phyloP scores from a whole-genome alignment of 208 protist species.

The Crithidia bombi region DNA sequence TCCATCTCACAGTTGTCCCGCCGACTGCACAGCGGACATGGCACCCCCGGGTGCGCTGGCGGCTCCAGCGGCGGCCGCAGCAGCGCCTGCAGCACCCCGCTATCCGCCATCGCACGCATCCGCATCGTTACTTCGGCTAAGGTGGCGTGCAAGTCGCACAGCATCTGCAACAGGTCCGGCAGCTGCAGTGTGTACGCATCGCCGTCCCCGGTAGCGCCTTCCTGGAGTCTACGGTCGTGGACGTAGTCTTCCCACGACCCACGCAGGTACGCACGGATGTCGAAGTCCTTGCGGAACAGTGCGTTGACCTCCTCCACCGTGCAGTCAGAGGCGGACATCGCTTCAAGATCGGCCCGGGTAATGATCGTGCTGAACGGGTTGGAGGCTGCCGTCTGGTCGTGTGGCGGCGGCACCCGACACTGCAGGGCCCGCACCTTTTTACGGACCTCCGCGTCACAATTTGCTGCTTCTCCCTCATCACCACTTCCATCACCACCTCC shows the following conservation, averaged over 20 bases:
- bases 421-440: background rate
- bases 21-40: slow-evolving; percentile 76
- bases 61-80: slow-evolving; percentile 67
- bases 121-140: slow-evolving; percentile 77
- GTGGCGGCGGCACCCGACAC: background rate
- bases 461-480: background rate
- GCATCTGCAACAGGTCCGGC: slow-evolving; percentile 69
- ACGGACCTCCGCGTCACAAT: background rate
- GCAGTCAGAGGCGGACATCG: slow-evolving; percentile 75
- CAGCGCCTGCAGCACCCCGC: slow-evolving; percentile 59
- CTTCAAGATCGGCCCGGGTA: slow-evolving; percentile 56
- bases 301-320: slow-evolving; percentile 83
- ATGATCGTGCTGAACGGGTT: slow-evolving; percentile 28
- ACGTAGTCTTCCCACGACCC: slow-evolving; percentile 40
- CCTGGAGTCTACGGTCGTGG: slow-evolving; percentile 3
- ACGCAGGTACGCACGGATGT: slow-evolving; percentile 71
- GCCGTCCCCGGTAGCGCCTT: slow-evolving; percentile 6
- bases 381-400: background rate
- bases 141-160: slow-evolving; percentile 66
- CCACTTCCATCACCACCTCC: background rate
- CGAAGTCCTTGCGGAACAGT: slow-evolving; percentile 72
- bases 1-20: slow-evolving; percentile 60
- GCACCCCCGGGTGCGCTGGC: slow-evolving; percentile 65
- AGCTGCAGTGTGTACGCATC: slow-evolving; percentile 48
- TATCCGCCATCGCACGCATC: slow-evolving; percentile 61